A percentile compares a stretch with the other conserved stretches of the same genome.
Conservation (phyloP, 139 green algal species). For the Chlorella sp. region DNA sequence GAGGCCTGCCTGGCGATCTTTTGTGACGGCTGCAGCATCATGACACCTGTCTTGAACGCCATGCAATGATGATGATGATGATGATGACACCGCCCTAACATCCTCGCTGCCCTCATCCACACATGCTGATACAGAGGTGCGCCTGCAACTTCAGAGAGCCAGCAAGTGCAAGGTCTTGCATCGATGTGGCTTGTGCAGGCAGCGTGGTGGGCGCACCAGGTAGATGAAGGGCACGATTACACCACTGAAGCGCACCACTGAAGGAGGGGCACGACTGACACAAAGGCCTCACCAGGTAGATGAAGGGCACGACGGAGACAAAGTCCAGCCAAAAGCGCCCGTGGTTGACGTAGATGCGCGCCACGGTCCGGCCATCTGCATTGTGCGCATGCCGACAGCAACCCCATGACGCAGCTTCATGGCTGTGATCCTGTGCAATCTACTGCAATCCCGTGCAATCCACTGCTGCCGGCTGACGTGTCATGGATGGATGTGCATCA, state of each 20-base stretch:
- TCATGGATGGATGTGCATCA: not conserved
- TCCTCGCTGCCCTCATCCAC: too few species aligned
- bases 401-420: too few species aligned
- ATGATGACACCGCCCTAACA: too few species aligned
- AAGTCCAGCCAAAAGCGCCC: constrained; percentile 17
- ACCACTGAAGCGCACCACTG: too few species aligned
- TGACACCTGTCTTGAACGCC: too few species aligned
- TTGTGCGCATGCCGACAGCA: too few species aligned
- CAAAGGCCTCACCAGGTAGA: constrained; percentile 12
- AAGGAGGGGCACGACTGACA: constrained; percentile 9
- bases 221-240: constrained; percentile 11
- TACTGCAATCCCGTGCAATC: not conserved
- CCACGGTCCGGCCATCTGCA: constrained; percentile 4
- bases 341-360: not conserved
- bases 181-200: not conserved
- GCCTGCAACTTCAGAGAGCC: too few species aligned
- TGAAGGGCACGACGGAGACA: constrained; percentile 7
- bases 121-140: too few species aligned
- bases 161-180: too few species aligned
- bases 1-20: too few species aligned
- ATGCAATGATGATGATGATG: too few species aligned
- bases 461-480: not conserved
- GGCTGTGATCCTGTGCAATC: not conserved
- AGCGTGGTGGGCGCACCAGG: constrained; percentile 7
- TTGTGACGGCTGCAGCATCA: too few species aligned